Conservation (phyloP, 768 basidiomycete species). For the Gloeophyllum trabeum region DNA sequence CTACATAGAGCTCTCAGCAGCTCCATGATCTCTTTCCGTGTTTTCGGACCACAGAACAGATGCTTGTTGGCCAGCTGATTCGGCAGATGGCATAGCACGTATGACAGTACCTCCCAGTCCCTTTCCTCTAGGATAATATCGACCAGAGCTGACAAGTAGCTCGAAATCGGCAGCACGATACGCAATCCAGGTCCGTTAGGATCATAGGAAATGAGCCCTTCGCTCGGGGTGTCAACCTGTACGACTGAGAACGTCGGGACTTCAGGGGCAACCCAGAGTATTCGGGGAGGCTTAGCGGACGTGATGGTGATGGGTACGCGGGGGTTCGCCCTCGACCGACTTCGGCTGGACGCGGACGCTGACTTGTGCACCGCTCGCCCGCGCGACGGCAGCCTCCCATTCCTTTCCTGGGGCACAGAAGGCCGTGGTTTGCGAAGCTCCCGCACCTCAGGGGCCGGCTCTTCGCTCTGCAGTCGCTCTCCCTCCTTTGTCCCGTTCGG, state of each 20-base stretch:
- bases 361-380: constrained; percentile 34
- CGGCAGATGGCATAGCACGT: constrained; percentile 84
- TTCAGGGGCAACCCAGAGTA: constrained; percentile 67
- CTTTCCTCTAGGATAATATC: constrained; percentile 61
- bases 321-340: constrained; percentile 40
- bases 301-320: constrained; percentile 13
- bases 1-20: constrained; percentile 61
- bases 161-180: constrained; percentile 59
- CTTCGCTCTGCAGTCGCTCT: constrained; percentile 5
- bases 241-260: constrained; percentile 39
- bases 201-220: constrained; percentile 57
- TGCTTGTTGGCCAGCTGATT: constrained; percentile 92
- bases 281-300: constrained; percentile 21
- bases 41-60: constrained; percentile 85
- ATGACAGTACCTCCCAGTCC: constrained; percentile 91
- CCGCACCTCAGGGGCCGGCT: constrained; percentile 13
- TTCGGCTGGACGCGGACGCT: constrained; percentile 40
- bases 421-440: constrained; percentile 35
- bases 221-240: constrained; percentile 53
- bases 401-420: constrained; percentile 36
- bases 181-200: constrained; percentile 29
- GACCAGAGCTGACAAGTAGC: constrained; percentile 55
- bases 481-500: constrained; percentile 6
- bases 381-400: constrained; percentile 38
- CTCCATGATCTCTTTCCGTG: constrained; percentile 46